Evolutionary conservation across 1,139 yeast species (phyloP).

Genomic region (Blastobotrys niveus): DNA sequence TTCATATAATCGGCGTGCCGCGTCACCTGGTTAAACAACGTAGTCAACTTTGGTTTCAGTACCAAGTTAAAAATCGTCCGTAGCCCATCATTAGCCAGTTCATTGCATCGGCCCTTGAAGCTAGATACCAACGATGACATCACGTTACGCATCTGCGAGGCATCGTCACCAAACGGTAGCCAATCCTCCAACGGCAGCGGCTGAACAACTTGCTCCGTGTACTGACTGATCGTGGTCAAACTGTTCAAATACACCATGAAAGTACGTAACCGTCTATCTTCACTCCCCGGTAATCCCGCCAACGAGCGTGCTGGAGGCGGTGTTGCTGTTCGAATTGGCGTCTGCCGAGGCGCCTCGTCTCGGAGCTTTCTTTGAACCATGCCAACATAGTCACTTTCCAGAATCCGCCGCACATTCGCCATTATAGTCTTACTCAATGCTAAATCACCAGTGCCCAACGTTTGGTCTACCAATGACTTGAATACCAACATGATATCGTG

Average conservation of each 20-base stretch:
- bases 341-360: constrained; percentile 40
- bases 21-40: constrained; percentile 50
- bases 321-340: constrained; percentile 7
- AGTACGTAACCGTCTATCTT: constrained; percentile 43
- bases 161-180: constrained; percentile 55
- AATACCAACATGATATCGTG: constrained; percentile 78
- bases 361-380: constrained; percentile 48
- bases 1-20: constrained; percentile 46
- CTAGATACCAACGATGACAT: constrained; percentile 33
- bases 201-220: constrained; percentile 45
- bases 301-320: constrained; percentile 7
- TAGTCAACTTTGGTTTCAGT: constrained; percentile 45
- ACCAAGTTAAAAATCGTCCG: constrained; percentile 55
- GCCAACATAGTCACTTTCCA: constrained; percentile 45
- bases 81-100: constrained; percentile 49
- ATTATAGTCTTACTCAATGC: constrained; percentile 49
- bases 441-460: constrained; percentile 57
- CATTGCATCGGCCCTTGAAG: constrained; percentile 41
- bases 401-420: constrained; percentile 40
- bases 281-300: constrained; percentile 29
- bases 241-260: constrained; percentile 55
- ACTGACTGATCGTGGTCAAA: constrained; percentile 51
- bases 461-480: constrained; percentile 56
- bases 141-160: constrained; percentile 40
- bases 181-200: constrained; percentile 39